Conservation (phyloP, 2,329 filamentous ascomycete species). For the Pseudopyrenochaeta lycopersici region DNA sequence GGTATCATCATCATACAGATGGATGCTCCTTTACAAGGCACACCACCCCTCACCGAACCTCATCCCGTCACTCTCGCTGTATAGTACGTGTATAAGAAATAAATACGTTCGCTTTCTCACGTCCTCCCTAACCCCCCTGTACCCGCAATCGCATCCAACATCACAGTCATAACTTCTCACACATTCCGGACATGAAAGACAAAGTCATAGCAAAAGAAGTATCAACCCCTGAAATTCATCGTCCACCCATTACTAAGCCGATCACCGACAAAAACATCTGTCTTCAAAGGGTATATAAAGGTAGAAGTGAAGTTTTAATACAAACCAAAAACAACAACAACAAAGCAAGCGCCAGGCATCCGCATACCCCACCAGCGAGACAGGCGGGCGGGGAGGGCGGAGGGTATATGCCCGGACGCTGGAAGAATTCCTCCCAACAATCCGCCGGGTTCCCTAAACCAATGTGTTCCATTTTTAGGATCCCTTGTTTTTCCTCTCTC, state of each 20-base stretch:
- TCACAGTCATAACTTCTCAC: not conserved
- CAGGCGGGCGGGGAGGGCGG: constrained; percentile 5
- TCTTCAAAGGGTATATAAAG: constrained; percentile 12
- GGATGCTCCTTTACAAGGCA: too few relatives aligned
- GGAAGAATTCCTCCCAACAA: not conserved
- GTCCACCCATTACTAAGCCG: not conserved
- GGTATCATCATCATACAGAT: too few relatives aligned
- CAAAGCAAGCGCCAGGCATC: constrained; percentile 10
- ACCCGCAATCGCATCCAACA: not conserved
- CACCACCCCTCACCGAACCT: not conserved
- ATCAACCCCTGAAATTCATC: not conserved
- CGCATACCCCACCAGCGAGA: constrained; percentile 9
- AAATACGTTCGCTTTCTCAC: too few relatives aligned
- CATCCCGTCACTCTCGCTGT: not conserved
- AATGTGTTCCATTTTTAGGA: not conserved
- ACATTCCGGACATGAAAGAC: too few relatives aligned
- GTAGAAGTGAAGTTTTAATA: not conserved
- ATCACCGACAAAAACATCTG: not conserved
- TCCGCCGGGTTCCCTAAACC: not conserved
- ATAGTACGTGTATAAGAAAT: too few relatives aligned
- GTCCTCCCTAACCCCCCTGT: too few relatives aligned
- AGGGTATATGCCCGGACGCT: constrained; percentile 18
- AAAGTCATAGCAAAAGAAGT: too few relatives aligned
- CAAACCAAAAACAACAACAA: constrained; percentile 2
- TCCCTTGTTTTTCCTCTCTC: too few relatives aligned